Evolutionary conservation across 176 grass and related monocot genomes (phyloP).

Genomic region (Zizania latifolia): DNA sequence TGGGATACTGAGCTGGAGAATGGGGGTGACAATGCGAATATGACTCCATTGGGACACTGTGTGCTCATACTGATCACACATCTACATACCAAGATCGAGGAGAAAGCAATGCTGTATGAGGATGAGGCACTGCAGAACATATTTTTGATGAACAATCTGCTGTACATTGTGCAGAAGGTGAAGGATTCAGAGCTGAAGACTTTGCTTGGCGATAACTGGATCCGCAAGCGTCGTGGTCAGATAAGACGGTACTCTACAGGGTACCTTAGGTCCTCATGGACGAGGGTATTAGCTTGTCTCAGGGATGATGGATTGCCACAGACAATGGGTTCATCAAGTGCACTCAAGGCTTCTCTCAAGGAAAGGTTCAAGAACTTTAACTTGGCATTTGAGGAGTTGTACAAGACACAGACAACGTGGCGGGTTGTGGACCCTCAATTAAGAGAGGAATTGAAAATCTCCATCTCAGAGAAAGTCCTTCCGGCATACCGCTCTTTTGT

Average conservation of each 20-base stretch:
- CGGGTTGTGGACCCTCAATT: slow-evolving; percentile 78
- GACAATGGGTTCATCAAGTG: slow-evolving; percentile 41
- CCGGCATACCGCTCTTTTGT: slow-evolving; percentile 84
- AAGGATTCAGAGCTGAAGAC: slow-evolving; percentile 81
- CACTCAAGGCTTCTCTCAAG: slow-evolving; percentile 59
- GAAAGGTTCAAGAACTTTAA: slow-evolving; percentile 98
- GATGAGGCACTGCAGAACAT: slow-evolving; percentile 82
- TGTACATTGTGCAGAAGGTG: slow-evolving; percentile 87
- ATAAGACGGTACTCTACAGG: slow-evolving; percentile 76
- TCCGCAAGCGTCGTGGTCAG: slow-evolving; percentile 65
- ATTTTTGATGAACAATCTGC: slow-evolving; percentile 93
- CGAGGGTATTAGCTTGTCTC: slow-evolving; percentile 69
- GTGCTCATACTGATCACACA: slow-evolving; percentile 70
- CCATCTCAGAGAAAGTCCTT: slow-evolving; percentile 64
- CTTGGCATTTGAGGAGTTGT: slow-evolving; percentile 74
- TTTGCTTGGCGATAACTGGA: slow-evolving; percentile 89
- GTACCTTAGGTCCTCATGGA: slow-evolving; percentile 85
- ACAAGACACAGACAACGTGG: slow-evolving; percentile 75
- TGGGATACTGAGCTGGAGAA: slow-evolving; percentile 25
- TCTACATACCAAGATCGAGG: slow-evolving; percentile 67
- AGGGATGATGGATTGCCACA: slow-evolving; percentile 73
- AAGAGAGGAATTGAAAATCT: slow-evolving; percentile 82
- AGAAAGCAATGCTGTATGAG: slow-evolving; percentile 73
- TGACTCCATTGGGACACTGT: slow-evolving; percentile 55
- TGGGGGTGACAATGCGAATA: slow-evolving; percentile 37